Evolutionary conservation across 805 yeast species (phyloP), one percentile per base, ranked within the genome.

Genomic region (Candida xyloterini): DNA sequence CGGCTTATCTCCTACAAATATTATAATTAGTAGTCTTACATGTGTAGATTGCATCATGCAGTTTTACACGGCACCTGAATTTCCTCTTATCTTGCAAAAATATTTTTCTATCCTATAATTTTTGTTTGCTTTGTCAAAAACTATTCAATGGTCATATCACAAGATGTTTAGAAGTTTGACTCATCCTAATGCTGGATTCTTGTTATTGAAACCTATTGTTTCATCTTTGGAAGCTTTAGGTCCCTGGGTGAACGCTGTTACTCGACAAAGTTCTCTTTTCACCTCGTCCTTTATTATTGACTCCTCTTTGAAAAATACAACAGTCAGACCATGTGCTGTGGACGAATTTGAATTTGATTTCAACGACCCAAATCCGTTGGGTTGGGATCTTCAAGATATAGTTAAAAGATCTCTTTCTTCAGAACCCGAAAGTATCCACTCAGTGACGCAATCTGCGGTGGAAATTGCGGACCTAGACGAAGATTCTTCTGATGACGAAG

Each of bases 261-360:
- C 25, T 15, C 10, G 20, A 9, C 26, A 32, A 4, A 32, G 22
- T 13, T 15, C 42, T 16, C 29, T 38, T 6, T 38, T 38, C 27
- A 22, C 5, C 13, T 10, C 15, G 5, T 38, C 42, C 16, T 38
- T 38, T 32, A 32, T 27, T 22, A 27, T 38, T 15, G 42, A 38
- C 42, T 14, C 20, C 16, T 15, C 15, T 11, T 20, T 38, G 22
- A 27, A 18, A 10, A 32, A 15, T 24, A 32, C 16, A n/a, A 27
- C 21, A 11, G 28, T 24, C 23, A 49, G 29, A 35, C 39, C 55
- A 7, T 60, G 64, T 48, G 65, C 64, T 10, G 62, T 60, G 15
- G 57, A 53, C 29, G 61, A 59, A 25, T 56, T 47, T 33, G 62
- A 60, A 29, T 57, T 53, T 28, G 59, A 59, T 35, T 59, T 58